Evolutionary conservation across 2,329 filamentous ascomycete species (phyloP).

Genomic region (Stylonectria norvegica): DNA sequence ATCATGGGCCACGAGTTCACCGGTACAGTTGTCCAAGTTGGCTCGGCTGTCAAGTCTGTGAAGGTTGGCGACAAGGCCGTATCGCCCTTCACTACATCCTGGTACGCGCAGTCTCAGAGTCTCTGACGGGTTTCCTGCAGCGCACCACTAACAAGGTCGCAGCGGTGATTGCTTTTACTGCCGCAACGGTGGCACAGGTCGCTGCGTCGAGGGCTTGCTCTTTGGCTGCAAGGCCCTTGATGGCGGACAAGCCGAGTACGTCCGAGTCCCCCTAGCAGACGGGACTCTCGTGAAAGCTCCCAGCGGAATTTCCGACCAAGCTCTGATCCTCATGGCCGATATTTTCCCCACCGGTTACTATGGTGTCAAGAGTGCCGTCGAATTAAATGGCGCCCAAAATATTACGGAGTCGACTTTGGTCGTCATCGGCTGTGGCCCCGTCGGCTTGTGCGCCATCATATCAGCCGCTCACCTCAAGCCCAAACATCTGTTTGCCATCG

Average conservation of each 20-base stretch:
- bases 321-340: constrained; percentile 84
- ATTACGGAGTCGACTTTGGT: constrained; percentile 63
- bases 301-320: constrained; percentile 65
- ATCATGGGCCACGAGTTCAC: constrained; percentile 86
- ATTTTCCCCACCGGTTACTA: constrained; percentile 89
- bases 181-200: constrained; percentile 68
- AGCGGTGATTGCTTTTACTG: constrained; percentile 79
- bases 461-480: constrained; percentile 74
- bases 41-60: constrained; percentile 64
- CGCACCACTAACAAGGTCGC: too few species aligned
- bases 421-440: constrained; percentile 79
- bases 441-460: constrained; percentile 80
- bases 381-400: constrained; percentile 44
- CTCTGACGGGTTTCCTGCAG: too few species aligned
- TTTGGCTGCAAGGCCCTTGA: constrained; percentile 70
- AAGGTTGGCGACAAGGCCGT: constrained; percentile 75
- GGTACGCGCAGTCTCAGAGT: too few species aligned
- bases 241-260: constrained; percentile 78
- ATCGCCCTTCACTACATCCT: constrained; percentile 77
- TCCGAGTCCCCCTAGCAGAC: constrained; percentile 77
- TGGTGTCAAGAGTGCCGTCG: constrained; percentile 74
- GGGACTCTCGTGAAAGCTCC: constrained; percentile 72
- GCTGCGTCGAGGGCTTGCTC: constrained; percentile 66
- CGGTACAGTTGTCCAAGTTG: constrained; percentile 66
- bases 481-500: constrained; percentile 73